Evolutionary conservation across 306 rosid species (phyloP).

Genomic region (Rosa persica): DNA sequence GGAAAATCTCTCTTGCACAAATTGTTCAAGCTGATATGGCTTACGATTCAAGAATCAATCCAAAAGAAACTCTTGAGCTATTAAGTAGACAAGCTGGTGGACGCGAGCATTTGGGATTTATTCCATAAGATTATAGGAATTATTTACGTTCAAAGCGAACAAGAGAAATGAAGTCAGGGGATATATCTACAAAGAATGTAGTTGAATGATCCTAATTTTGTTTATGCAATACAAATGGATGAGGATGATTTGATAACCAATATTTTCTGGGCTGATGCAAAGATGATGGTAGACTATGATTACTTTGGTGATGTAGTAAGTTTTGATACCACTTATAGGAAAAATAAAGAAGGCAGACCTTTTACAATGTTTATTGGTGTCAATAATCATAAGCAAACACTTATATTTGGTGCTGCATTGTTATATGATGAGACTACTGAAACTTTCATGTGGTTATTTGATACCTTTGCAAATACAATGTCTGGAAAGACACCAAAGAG

Average conservation of each 20-base stretch:
- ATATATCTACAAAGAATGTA: slow-evolving; percentile 1
- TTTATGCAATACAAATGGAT: not conserved
- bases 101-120: not conserved
- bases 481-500: not conserved
- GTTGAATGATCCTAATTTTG: not conserved
- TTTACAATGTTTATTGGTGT: not conserved
- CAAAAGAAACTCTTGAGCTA: not conserved
- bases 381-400: not conserved
- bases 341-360: not conserved
- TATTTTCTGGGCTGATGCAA: slow-evolving; percentile 1
- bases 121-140: not conserved
- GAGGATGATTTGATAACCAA: not conserved
- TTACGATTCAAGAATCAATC: not conserved
- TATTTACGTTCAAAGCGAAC: not conserved
- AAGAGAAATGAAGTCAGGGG: not conserved
- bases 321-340: not conserved
- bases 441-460: not conserved
- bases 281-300: not conserved
- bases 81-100: not conserved
- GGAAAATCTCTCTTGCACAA: not conserved
- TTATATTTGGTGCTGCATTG: not conserved
- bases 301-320: slow-evolving; percentile 3
- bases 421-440: not conserved
- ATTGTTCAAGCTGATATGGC: not conserved
- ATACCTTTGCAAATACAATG: not conserved